These are phyloP conservation scores for Rhazya stricta DNA, from an alignment of 257 asterid species.

Conservation along the genomic window DNA sequence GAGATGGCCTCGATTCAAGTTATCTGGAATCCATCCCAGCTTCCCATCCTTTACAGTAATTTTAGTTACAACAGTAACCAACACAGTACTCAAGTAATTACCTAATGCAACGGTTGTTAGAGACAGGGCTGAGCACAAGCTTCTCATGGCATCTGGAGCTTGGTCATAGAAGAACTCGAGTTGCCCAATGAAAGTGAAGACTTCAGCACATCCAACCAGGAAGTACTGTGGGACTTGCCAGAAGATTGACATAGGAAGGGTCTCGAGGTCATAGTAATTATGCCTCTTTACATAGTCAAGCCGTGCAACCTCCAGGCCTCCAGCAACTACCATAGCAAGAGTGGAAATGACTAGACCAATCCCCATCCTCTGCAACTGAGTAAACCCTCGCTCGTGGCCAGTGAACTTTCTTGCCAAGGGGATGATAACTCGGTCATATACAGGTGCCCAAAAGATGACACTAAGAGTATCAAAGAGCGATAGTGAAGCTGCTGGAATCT, in stretches of 20 bases:
- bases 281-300: conserved; percentile 45
- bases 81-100: conserved; percentile 51
- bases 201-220: conserved; percentile 80
- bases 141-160: conserved; percentile 88
- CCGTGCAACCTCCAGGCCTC: conserved; percentile 51
- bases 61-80: conserved; percentile 51
- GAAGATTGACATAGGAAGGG: conserved; percentile 65
- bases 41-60: conserved; percentile 44
- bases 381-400: conserved; percentile 64
- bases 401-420: conserved; percentile 49
- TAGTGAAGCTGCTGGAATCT: conserved; percentile 79
- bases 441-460: conserved; percentile 69
- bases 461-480: conserved; percentile 72
- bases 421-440: conserved; percentile 50
- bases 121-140: conserved; percentile 68
- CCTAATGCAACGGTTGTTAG: conserved; percentile 70
- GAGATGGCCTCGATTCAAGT: conserved; percentile 73
- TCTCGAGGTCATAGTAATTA: conserved; percentile 40
- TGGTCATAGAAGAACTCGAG: conserved; percentile 83
- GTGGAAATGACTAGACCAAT: conserved; percentile 46
- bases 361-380: conserved; percentile 83
- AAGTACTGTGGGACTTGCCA: conserved; percentile 92
- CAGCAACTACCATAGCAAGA: conserved; percentile 61
- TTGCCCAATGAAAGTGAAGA: conserved; percentile 71
- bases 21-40: conserved; percentile 76